Evolutionary conservation across 2,329 filamentous ascomycete species (phyloP), one percentile per base, ranked within the genome.

Genomic region (Trichophyton simii): DNA sequence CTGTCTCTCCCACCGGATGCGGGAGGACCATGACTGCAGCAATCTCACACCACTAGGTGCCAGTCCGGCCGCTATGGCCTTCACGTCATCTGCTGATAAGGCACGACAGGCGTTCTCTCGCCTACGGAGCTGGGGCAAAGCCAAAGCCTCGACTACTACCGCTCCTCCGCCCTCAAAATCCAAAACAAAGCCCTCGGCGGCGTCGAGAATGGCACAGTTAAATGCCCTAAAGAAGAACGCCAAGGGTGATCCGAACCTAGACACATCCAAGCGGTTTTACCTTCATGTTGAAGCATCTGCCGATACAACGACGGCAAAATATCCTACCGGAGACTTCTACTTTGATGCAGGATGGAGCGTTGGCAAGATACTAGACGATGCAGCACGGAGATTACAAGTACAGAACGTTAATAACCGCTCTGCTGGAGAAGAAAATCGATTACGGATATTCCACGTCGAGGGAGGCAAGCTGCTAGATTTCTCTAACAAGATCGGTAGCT

Each of bases 381-480:
- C 73, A 13, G 77, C 76, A 41, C 68, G 69, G 63, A 71, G 71
- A 63, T 64, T 78, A 63, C 69, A 71, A 28, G 73, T 78, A 8
- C 72, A 76, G 68, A 79, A 79, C 65, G 59, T 77, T 62, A 78
- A 79, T 67, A 78, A 79, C 65, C 70, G 73, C 5, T 72, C 66
- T 48, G 73, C 69, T 42, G 72, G 71, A 3, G 75, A 78, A 76
- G 85, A 87, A 71, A 86, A 91, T 63, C 87, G 87, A 73, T 72
- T 99, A 66, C 78, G 94, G 7, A 85, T 99, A 0, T 99, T 96
- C 70, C 91, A 97, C 72, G 89, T 99, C 0, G 91, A 99, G 71
- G 89, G 87, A 0, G 94, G 94, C 0, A 79, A 90, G 62, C 73
- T 99, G 64, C 74, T 99, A 65, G 91, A 94, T 63, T 99, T 95